These are phyloP conservation scores for Aureobasidium sp. DNA, from an alignment of 2,329 filamentous ascomycete genomes.

Conservation along the genomic window DNA sequence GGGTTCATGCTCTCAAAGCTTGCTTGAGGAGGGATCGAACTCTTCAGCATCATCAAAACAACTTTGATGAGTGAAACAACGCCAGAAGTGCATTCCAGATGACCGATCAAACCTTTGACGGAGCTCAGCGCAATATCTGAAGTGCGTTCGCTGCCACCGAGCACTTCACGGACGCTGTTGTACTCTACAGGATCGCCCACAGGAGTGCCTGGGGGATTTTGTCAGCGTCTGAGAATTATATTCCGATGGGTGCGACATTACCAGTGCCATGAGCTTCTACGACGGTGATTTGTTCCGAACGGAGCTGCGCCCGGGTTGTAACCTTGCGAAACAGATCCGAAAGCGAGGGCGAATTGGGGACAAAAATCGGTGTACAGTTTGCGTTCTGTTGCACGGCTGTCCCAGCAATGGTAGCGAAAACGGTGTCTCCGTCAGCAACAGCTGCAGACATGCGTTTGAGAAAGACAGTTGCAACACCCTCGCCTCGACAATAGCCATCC, in stretches of 20 bases:
- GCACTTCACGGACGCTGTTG: slow-evolving; percentile 16
- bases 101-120: neutral
- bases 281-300: neutral
- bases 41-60: slow-evolving; percentile 56
- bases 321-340: neutral
- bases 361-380: slow-evolving; percentile 19
- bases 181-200: slow-evolving; percentile 26
- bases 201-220: too few species aligned
- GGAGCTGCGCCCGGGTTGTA: neutral
- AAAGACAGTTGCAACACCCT: slow-evolving; percentile 44
- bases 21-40: slow-evolving; percentile 55
- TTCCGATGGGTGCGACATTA: too few species aligned
- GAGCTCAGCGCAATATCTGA: neutral
- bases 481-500: slow-evolving; percentile 45
- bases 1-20: neutral
- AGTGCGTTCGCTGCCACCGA: neutral
- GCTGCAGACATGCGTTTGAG: slow-evolving; percentile 45
- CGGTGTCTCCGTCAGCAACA: slow-evolving; percentile 37
- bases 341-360: neutral
- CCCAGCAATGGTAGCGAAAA: slow-evolving; percentile 23
- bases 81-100: slow-evolving; percentile 24
- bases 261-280: slow-evolving; percentile 28
- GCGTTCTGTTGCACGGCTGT: slow-evolving; percentile 28
- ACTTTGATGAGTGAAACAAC: slow-evolving; percentile 54
- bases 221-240: too few species aligned